These are phyloP conservation scores for Lachnellula arida DNA, from an alignment of 2,329 filamentous ascomycete species.

Conservation along the genomic window DNA sequence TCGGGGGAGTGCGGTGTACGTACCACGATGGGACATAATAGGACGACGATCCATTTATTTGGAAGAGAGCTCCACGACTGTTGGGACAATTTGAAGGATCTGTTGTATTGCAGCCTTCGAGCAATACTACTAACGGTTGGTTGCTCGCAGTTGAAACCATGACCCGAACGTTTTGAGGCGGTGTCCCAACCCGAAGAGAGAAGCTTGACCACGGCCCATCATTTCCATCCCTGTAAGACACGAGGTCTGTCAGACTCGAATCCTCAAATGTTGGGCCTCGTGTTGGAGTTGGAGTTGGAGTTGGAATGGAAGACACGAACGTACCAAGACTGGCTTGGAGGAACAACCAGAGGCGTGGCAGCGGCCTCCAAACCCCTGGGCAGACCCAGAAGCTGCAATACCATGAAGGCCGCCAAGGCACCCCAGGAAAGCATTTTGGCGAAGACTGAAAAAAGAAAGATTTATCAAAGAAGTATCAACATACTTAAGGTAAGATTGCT, in stretches of 20 bases:
- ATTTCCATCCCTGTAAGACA: slow-evolving; percentile 15
- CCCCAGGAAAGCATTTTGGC: slow-evolving; percentile 15
- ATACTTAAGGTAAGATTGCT: neutral
- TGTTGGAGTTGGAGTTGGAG: neutral
- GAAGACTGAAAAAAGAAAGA: slow-evolving; percentile 2
- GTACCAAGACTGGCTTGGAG: slow-evolving; percentile 16
- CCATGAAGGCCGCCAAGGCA: slow-evolving; percentile 8
- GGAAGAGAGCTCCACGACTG: slow-evolving; percentile 35
- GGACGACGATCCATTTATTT: slow-evolving; percentile 33
- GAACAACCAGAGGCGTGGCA: slow-evolving; percentile 17
- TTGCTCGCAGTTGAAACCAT: slow-evolving; percentile 36
- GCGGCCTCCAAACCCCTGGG: slow-evolving; percentile 7
- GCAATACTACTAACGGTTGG: slow-evolving; percentile 23
- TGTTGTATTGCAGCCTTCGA: slow-evolving; percentile 15
- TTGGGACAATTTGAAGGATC: slow-evolving; percentile 31
- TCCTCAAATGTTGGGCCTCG: neutral
- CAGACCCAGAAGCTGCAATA: slow-evolving; percentile 9
- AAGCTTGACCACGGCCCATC: slow-evolving; percentile 41
- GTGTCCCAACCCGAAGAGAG: slow-evolving; percentile 35
- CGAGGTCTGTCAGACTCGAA: neutral
- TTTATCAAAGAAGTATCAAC: neutral
- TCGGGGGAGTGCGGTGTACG: neutral
- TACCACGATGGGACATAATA: slow-evolving; percentile 26
- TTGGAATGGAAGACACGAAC: neutral
- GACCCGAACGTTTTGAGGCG: slow-evolving; percentile 36